These are phyloP conservation scores for Xylaria sp. DNA, from an alignment of 2,329 filamentous ascomycete species.

Conservation along the genomic window DNA sequence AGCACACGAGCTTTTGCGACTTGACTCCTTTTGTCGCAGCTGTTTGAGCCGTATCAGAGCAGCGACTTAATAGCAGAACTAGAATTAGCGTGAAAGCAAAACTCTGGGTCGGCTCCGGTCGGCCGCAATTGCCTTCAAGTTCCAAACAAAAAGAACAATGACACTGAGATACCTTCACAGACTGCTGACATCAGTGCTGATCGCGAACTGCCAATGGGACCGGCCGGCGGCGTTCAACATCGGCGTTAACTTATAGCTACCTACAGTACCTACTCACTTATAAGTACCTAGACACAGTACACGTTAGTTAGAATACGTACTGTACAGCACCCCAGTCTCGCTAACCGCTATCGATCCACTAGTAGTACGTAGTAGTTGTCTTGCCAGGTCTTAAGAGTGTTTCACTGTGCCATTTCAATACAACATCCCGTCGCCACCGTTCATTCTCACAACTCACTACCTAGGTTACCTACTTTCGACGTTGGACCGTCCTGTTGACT, in stretches of 20 bases:
- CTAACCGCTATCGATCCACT: no score
- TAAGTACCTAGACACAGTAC: neutral
- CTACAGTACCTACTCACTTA: neutral
- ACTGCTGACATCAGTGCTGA: constrained; percentile 29
- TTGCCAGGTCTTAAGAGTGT: no score
- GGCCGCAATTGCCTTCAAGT: no score
- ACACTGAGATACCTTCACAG: constrained; percentile 12
- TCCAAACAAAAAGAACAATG: neutral
- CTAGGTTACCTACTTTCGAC: neutral
- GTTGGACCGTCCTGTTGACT: neutral
- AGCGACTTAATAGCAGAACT: neutral
- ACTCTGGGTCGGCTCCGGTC: no score
- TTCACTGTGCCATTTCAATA: neutral
- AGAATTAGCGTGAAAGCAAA: neutral
- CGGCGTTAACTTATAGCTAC: neutral
- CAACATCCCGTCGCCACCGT: neutral
- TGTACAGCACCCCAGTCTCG: neutral
- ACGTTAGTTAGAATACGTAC: neutral
- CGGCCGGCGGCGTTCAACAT: no score
- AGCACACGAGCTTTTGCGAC: neutral
- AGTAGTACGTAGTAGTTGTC: no score
- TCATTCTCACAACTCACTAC: neutral
- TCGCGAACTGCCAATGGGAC: neutral
- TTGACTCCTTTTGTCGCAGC: neutral
- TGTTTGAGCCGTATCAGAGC: neutral